Evolutionary conservation across 306 rosid species (phyloP).

Genomic region (Medicago lupulina): DNA sequence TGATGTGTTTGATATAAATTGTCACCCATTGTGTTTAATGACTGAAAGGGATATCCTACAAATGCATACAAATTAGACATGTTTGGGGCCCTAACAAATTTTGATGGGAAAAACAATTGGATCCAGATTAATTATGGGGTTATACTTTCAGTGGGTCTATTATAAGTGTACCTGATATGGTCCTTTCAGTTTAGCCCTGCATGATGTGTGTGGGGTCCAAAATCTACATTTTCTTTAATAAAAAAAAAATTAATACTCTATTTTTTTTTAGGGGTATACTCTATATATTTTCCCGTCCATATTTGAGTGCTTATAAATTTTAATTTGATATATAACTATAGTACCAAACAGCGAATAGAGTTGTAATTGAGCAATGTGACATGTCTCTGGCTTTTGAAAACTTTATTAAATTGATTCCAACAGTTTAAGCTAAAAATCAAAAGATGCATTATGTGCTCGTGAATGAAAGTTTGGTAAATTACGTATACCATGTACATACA

Average conservation of each 20-base stretch:
- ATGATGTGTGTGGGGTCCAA: constrained; percentile 53
- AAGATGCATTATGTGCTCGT: not conserved
- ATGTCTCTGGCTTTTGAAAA: constrained; percentile 27
- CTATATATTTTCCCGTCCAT: not conserved
- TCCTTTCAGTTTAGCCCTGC: constrained; percentile 55
- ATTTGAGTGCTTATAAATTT: constrained; percentile 8
- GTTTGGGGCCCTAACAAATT: constrained; percentile 50
- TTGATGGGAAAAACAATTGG: constrained; percentile 51
- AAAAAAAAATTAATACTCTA: no score
- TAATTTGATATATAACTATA: constrained; percentile 1
- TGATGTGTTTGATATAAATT: constrained; percentile 55
- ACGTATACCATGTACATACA: not conserved
- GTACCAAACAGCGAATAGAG: not conserved
- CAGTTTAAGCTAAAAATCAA: not conserved
- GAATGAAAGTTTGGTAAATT: constrained; percentile 33
- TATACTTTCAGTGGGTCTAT: constrained; percentile 49
- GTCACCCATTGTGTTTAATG: constrained; percentile 26
- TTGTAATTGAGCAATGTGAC: constrained; percentile 34
- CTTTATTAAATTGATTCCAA: not conserved
- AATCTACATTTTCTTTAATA: not conserved
- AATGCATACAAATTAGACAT: constrained; percentile 45
- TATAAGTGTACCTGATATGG: constrained; percentile 54
- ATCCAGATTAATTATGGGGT: constrained; percentile 53
- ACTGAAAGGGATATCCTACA: constrained; percentile 48
- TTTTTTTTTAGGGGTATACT: not conserved